phyloP scores from a whole-genome alignment of 176 grass and related monocot species.

The Zizania latifolia region DNA sequence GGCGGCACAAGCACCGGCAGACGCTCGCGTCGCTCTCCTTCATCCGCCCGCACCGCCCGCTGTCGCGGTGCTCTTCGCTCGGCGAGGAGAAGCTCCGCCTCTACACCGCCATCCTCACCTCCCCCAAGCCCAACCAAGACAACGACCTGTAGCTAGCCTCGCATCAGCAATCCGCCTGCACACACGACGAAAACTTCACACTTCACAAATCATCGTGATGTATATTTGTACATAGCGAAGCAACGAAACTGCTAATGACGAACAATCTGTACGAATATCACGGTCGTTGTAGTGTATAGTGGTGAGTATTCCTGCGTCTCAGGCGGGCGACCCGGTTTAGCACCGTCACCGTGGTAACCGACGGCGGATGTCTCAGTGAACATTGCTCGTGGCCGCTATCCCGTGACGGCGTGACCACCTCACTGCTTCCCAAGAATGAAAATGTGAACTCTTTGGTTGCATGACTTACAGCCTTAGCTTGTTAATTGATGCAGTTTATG shows the following conservation, averaged over 20 bases:
- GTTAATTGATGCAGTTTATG: conserved; percentile 59
- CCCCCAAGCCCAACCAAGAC: no score
- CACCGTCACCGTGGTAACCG: no score
- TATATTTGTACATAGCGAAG: neutral
- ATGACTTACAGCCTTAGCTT: conserved; percentile 8
- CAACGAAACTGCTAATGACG: no score
- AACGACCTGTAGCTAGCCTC: conserved; percentile 55
- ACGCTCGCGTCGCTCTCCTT: conserved; percentile 64
- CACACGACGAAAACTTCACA: neutral
- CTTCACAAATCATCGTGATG: neutral
- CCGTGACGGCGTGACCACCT: no score
- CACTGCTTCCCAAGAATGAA: no score
- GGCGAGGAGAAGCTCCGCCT: conserved; percentile 78
- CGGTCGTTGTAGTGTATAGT: no score
- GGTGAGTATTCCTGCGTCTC: no score
- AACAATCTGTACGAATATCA: no score
- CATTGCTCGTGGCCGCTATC: no score
- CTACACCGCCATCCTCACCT: conserved; percentile 74
- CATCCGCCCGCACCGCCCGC: conserved; percentile 53
- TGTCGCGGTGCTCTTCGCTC: conserved; percentile 60
- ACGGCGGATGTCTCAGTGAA: no score
- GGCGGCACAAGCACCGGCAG: conserved; percentile 64
- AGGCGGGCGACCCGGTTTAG: no score
- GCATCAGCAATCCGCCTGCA: no score
- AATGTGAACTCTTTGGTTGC: neutral